Conservation (phyloP, 2,329 filamentous ascomycete genomes). For the Fusarium coffeatum region DNA sequence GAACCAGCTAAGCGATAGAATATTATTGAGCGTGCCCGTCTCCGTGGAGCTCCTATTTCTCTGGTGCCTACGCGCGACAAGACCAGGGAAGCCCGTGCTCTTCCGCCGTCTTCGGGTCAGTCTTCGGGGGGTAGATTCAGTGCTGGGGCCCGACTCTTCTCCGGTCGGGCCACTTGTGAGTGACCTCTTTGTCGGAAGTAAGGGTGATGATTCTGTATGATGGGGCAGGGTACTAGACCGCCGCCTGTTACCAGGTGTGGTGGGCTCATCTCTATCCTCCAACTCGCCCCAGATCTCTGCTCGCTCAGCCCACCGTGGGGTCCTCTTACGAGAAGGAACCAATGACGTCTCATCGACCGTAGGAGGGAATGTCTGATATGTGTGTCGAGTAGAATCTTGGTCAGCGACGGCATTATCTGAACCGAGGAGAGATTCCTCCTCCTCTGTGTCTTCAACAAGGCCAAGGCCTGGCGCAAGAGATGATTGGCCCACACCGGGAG, state of each 20-base stretch:
- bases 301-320: conserved; percentile 71
- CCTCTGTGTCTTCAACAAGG: conserved; percentile 76
- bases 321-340: conserved; percentile 59
- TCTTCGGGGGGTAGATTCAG: conserved; percentile 48
- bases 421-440: conserved; percentile 65
- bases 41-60: conserved; percentile 55
- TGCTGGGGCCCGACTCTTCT: conserved; percentile 48
- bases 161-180: conserved; percentile 45
- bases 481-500: conserved; percentile 70
- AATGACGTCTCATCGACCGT: conserved; percentile 54
- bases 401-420: conserved; percentile 59
- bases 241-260: conserved; percentile 54
- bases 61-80: conserved; percentile 63
- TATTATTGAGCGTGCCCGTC: conserved; percentile 63
- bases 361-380: conserved; percentile 62
- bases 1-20: conserved; percentile 70
- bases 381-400: conserved; percentile 53
- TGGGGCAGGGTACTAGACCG: conserved; percentile 63
- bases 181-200: conserved; percentile 52
- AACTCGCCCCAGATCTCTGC: conserved; percentile 90
- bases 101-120: conserved; percentile 61
- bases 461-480: conserved; percentile 85
- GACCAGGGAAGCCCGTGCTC: conserved; percentile 72
- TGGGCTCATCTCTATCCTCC: conserved; percentile 73
- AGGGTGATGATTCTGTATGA: conserved; percentile 54